These are phyloP conservation scores for Aspergillus tanneri DNA, from an alignment of 2,329 filamentous ascomycete species.

Conservation along the genomic window DNA sequence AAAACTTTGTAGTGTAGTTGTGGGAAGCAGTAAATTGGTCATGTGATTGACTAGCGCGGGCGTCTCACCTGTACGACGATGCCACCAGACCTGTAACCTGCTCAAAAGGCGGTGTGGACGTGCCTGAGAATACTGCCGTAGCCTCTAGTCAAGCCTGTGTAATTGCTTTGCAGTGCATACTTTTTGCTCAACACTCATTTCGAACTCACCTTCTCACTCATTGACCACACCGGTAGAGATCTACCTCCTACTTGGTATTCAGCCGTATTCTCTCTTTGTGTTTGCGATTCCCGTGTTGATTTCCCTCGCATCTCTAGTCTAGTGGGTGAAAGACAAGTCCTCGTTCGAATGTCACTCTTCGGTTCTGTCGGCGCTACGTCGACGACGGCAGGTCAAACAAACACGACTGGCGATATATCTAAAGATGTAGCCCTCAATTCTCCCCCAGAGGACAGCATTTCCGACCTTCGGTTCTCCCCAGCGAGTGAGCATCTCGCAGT, in stretches of 20 bases:
- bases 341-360: conserved; percentile 51
- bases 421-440: conserved; percentile 78
- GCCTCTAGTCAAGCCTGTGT: not conserved
- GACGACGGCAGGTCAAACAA: conserved; percentile 53
- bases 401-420: conserved; percentile 85
- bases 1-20: too few species aligned
- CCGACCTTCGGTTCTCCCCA: conserved; percentile 79
- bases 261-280: not conserved
- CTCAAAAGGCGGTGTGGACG: conserved; percentile 7
- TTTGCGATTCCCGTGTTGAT: too few species aligned
- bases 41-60: too few species aligned
- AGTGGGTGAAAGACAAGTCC: conserved; percentile 17
- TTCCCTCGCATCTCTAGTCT: not conserved
- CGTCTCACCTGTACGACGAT: too few species aligned
- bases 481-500: conserved; percentile 80
- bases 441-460: conserved; percentile 85
- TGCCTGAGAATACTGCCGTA: conserved; percentile 5
- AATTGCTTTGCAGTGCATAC: not conserved
- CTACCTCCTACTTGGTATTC: not conserved
- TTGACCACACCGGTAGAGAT: not conserved
- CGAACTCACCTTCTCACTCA: not conserved
- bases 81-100: too few species aligned
- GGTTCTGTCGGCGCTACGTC: conserved; percentile 51
- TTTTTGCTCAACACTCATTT: not conserved
- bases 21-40: too few species aligned